Conservation (phyloP, 192 early-diverging fungal genomes). For the Piromyces sp. region DNA sequence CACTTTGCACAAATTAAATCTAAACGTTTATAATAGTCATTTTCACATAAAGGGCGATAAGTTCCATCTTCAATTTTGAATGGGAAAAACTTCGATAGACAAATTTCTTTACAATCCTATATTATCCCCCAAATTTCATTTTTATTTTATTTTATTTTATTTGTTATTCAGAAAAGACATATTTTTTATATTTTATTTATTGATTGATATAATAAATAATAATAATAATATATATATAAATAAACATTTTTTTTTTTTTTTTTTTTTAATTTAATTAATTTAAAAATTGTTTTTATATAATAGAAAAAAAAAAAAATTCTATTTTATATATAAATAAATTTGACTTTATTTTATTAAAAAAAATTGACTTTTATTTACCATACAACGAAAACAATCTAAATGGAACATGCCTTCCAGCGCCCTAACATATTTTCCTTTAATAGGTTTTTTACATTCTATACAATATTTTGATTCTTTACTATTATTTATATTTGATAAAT, state of each 20-base stretch:
- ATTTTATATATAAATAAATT: too few species aligned
- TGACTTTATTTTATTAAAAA: too few species aligned
- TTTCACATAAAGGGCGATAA: conserved; percentile 58
- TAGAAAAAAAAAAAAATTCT: too few species aligned
- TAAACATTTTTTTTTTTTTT: too few species aligned
- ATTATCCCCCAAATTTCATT: conserved; percentile 7
- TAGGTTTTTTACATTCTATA: conserved; percentile 44
- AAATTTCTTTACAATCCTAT: conserved; percentile 59
- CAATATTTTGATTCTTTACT: conserved; percentile 29
- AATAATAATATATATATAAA: too few species aligned
- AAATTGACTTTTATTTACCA: conserved; percentile 31
- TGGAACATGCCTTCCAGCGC: conserved; percentile 70
- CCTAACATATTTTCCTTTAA: conserved; percentile 82
- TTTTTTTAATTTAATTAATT: too few species aligned
- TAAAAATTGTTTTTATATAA: too few species aligned
- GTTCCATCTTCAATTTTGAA: conserved; percentile 31
- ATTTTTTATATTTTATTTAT: too few species aligned
- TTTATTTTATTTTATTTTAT: too few species aligned
- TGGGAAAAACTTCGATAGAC: conserved; percentile 74
- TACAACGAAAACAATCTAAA: conserved; percentile 85
- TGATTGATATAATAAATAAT: too few species aligned
- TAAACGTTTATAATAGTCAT: conserved; percentile 69
- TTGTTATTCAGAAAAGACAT: too few species aligned
- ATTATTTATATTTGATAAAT: neutral
- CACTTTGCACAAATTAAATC: conserved; percentile 75